These are phyloP conservation scores for Ceratobasidium sp. DNA, from an alignment of 1,284 basidiomycete species.

Conservation along the genomic window DNA sequence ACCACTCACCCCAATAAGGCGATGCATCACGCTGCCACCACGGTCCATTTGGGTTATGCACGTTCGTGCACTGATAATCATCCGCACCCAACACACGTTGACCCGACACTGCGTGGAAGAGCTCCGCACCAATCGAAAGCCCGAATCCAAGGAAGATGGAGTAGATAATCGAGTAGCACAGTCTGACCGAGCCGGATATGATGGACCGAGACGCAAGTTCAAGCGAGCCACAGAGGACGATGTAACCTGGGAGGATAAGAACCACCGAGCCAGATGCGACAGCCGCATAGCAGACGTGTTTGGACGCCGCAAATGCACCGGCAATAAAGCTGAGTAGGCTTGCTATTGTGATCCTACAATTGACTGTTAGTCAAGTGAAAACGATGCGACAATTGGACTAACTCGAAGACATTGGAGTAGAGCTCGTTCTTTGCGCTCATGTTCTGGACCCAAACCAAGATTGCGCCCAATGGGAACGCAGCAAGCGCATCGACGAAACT, in stretches of 20 bases:
- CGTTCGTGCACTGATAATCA: conserved; percentile 64
- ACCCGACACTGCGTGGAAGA: conserved; percentile 65
- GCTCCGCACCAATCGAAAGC: conserved; percentile 75
- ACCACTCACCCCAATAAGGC: conserved; percentile 60
- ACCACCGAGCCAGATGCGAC: conserved; percentile 85
- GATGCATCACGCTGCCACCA: conserved; percentile 68
- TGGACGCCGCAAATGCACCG: conserved; percentile 74
- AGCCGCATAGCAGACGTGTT: conserved; percentile 83
- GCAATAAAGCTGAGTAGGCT: conserved; percentile 82
- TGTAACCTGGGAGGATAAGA: conserved; percentile 85
- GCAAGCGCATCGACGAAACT: conserved; percentile 82
- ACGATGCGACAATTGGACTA: conserved; percentile 45
- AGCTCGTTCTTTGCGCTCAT: conserved; percentile 79
- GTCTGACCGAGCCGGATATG: conserved; percentile 82
- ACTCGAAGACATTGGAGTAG: conserved; percentile 88
- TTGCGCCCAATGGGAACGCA: conserved; percentile 78
- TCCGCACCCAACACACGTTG: conserved; percentile 57
- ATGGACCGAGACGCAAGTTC: conserved; percentile 82
- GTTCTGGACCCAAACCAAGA: conserved; percentile 79
- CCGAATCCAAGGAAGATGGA: conserved; percentile 81
- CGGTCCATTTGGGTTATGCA: conserved; percentile 60
- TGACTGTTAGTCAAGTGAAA: background rate
- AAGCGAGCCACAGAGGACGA: conserved; percentile 79
- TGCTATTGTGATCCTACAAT: conserved; percentile 72
- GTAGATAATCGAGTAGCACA: conserved; percentile 83